These are phyloP conservation scores for Malbranchea zuffiana DNA, from an alignment of 2,329 filamentous ascomycete species.

Conservation along the genomic window DNA sequence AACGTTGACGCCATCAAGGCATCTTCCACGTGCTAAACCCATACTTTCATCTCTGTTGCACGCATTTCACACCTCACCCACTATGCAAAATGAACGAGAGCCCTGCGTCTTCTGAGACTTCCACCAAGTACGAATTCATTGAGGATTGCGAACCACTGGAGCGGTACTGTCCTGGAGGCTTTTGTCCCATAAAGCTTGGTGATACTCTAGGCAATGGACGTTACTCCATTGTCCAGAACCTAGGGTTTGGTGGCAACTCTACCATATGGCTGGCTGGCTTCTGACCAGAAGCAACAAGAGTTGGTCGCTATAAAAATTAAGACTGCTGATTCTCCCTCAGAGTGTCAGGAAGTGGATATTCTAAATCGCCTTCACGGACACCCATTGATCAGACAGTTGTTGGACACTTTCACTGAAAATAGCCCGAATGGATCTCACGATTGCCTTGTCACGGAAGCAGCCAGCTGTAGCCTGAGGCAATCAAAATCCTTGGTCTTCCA, in stretches of 20 bases:
- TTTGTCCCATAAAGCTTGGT: slow-evolving; percentile 12
- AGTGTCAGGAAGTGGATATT: slow-evolving; percentile 13
- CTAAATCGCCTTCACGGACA: slow-evolving; percentile 10
- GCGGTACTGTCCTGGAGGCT: slow-evolving; percentile 12
- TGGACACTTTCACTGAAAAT: slow-evolving; percentile 12
- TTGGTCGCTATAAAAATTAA: slow-evolving; percentile 14
- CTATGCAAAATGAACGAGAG: slow-evolving; percentile 8
- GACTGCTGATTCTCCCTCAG: slow-evolving; percentile 9
- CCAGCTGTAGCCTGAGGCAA: slow-evolving; percentile 14
- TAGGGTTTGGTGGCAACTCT: slow-evolving; percentile 13
- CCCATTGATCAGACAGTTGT: slow-evolving; percentile 12
- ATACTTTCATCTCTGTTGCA: slow-evolving; percentile 6
- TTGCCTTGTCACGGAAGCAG: slow-evolving; percentile 13
- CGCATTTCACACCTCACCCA: slow-evolving; percentile 8
- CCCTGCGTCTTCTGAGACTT: slow-evolving; percentile 6
- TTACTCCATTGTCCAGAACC: slow-evolving; percentile 13
- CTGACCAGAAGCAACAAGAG: slow-evolving; percentile 12
- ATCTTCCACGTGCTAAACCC: slow-evolving; percentile 8
- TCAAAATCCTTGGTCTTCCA: slow-evolving; percentile 11
- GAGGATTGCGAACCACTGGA: slow-evolving; percentile 14
- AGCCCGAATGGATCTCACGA: slow-evolving; percentile 14
- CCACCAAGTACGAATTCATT: slow-evolving; percentile 12
- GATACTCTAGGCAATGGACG: slow-evolving; percentile 10
- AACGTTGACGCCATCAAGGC: slow-evolving; percentile 8
- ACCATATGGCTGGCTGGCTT: slow-evolving; percentile 15